Conservation (phyloP, 164 flowering plant genomes). For the Brasenia schreberi region DNA sequence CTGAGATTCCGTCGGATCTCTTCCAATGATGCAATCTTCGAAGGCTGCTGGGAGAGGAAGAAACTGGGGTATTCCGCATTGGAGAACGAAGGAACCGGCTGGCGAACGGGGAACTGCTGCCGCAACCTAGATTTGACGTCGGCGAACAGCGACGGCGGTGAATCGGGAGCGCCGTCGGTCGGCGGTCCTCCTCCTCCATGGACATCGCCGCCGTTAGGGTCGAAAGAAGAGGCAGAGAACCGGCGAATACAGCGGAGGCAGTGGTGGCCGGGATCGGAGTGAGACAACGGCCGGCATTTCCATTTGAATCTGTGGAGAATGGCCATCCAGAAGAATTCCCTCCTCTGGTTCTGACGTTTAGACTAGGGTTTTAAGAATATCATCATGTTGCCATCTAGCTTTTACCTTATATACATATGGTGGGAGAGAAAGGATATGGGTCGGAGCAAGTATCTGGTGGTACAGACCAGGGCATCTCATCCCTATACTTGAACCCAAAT, state of each 20-base stretch:
- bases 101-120: conserved; percentile 10
- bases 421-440: too few relatives aligned
- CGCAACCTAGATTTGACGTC: conserved; percentile 40
- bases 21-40: conserved; percentile 16
- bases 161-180: not conserved
- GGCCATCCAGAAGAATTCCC: too few relatives aligned
- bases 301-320: not conserved
- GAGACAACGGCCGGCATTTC: not conserved
- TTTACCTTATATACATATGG: too few relatives aligned
- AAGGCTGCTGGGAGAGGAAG: conserved; percentile 5
- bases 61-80: conserved; percentile 1
- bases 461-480: too few relatives aligned
- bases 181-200: not conserved
- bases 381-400: too few relatives aligned
- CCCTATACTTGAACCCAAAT: too few relatives aligned
- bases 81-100: not conserved
- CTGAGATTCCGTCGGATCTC: conserved; percentile 45
- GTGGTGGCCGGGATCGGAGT: not conserved
- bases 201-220: conserved; percentile 6
- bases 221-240: conserved; percentile 22
- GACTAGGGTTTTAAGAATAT: too few relatives aligned
- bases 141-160: conserved; percentile 15
- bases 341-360: too few relatives aligned
- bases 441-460: too few relatives aligned
- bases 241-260: conserved; percentile 3